Evolutionary conservation across 2,329 filamentous ascomycete species (phyloP).

Genomic region (Dryadomyces sulphureus): DNA sequence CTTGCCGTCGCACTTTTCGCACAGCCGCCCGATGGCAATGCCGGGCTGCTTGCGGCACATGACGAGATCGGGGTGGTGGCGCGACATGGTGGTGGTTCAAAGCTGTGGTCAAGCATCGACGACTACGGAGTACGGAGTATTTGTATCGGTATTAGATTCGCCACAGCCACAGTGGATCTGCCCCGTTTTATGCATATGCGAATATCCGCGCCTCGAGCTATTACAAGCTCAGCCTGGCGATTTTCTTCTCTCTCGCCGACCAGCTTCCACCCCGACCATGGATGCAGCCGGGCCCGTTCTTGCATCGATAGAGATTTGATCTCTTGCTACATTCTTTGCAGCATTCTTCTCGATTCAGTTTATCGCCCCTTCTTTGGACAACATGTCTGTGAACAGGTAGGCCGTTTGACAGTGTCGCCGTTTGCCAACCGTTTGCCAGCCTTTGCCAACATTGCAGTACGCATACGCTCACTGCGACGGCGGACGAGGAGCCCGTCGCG

Average conservation of each 20-base stretch:
- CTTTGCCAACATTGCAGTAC: no score
- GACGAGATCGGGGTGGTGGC: slow-evolving; percentile 93
- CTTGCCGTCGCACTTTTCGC: slow-evolving; percentile 99
- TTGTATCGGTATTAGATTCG: no score
- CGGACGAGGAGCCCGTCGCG: neutral
- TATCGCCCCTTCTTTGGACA: neutral
- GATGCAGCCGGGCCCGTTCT: neutral
- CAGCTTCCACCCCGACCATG: neutral
- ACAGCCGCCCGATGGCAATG: slow-evolving; percentile 95
- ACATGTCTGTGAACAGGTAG: neutral
- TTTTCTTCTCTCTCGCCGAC: neutral
- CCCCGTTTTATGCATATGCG: no score
- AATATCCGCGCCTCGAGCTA: neutral
- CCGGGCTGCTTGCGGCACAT: slow-evolving; percentile 99
- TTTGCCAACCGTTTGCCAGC: no score
- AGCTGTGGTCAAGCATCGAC: neutral
- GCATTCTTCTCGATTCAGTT: no score
- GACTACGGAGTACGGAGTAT: neutral
- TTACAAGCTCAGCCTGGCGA: neutral
- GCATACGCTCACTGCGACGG: neutral
- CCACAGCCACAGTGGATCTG: neutral
- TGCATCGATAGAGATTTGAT: neutral
- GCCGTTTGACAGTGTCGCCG: neutral
- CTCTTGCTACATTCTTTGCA: no score
- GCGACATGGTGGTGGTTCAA: slow-evolving; percentile 51